Percentiles rank a stretch among this genome's conserved stretches.
These are phyloP conservation scores for Neurospora intermedia DNA, from an alignment of 495 filamentous ascomycete genomes.

Conservation along the genomic window DNA sequence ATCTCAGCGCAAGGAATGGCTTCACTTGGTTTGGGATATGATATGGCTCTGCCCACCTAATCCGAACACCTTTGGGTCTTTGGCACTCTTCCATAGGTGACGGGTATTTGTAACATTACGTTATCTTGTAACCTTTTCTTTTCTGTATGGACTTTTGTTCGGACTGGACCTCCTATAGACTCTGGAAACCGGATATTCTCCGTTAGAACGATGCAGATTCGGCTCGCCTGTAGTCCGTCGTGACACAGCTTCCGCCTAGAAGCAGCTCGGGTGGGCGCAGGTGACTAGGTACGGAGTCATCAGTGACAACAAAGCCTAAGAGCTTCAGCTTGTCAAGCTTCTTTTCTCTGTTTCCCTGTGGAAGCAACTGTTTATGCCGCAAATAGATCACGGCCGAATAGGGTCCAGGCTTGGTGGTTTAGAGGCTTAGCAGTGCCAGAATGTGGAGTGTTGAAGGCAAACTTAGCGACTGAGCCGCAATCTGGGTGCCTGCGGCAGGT, in stretches of 20 bases:
- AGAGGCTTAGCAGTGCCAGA: not conserved
- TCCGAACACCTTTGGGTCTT: not conserved
- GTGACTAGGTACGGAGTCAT: not conserved
- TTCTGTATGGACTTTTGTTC: not conserved
- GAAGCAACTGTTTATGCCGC: not conserved
- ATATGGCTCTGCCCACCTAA: not conserved
- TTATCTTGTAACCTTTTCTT: not conserved
- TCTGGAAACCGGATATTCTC: not conserved
- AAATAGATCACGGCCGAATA: not conserved
- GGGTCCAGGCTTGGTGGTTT: not conserved
- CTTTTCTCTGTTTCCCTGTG: not conserved
- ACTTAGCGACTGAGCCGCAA: not conserved
- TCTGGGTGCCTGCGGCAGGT: not conserved
- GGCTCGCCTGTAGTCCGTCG: not conserved
- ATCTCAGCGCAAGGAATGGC: not conserved
- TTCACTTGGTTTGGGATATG: not conserved
- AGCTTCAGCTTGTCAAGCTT: not conserved
- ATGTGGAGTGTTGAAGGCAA: not conserved
- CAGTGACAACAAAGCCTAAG: not conserved
- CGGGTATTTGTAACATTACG: not conserved
- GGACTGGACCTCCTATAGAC: not conserved
- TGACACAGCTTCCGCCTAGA: not conserved
- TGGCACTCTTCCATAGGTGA: not conserved
- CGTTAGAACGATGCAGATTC: not conserved
- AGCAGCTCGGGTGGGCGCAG: not conserved